These are phyloP conservation scores for Aspergillaceae sp. DNA, from an alignment of 2,329 filamentous ascomycete genomes.

Conservation along the genomic window DNA sequence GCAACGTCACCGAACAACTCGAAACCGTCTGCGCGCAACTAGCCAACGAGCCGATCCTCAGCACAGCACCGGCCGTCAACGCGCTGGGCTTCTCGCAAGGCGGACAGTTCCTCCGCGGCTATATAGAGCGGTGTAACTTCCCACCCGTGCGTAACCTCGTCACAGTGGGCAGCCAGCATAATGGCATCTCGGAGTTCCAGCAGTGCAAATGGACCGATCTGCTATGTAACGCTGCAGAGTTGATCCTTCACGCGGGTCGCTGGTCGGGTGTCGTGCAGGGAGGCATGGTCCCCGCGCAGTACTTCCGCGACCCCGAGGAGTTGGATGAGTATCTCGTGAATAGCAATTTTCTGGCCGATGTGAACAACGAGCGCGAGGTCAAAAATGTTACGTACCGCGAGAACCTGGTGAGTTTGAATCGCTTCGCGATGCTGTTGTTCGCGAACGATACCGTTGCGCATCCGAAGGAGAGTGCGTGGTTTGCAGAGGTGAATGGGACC, in stretches of 20 bases:
- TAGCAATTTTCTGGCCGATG: constrained; percentile 85
- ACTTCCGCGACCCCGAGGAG: constrained; percentile 68
- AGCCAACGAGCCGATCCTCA: constrained; percentile 66
- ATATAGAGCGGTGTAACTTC: constrained; percentile 75
- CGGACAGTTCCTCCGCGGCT: constrained; percentile 87
- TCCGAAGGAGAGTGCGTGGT: constrained; percentile 87
- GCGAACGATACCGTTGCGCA: constrained; percentile 76
- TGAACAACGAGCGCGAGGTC: constrained; percentile 77
- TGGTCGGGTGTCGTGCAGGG: constrained; percentile 73
- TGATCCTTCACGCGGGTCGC: constrained; percentile 66
- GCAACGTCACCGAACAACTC: constrained; percentile 76
- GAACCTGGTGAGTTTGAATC: constrained; percentile 61
- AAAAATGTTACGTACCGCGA: constrained; percentile 69
- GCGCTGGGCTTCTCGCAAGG: constrained; percentile 93
- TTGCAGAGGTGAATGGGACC: constrained; percentile 71
- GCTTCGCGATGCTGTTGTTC: constrained; percentile 85
- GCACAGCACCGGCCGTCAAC: constrained; percentile 74
- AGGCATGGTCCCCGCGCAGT: constrained; percentile 83
- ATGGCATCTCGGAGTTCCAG: constrained; percentile 79
- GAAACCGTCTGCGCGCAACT: constrained; percentile 69
- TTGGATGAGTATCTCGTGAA: constrained; percentile 57
- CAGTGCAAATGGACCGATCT: constrained; percentile 63
- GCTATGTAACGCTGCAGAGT: constrained; percentile 72
- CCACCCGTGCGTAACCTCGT: constrained; percentile 69
- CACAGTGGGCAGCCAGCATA: constrained; percentile 86